Conservation (phyloP, 164 flowering plant species). For the Vitis vinifera region DNA sequence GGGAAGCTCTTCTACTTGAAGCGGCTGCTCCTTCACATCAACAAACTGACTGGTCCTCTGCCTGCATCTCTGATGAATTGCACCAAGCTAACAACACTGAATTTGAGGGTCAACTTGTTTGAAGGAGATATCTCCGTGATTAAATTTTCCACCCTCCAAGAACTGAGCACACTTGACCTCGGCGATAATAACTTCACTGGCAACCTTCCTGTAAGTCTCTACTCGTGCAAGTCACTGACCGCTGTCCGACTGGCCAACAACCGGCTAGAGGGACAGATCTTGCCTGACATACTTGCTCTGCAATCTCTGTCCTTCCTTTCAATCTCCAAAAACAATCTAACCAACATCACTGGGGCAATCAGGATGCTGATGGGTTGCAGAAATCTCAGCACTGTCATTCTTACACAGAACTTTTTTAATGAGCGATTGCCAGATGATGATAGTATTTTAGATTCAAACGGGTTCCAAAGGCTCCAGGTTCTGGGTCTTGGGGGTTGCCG, state of each 20-base stretch:
- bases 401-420: constrained; percentile 38
- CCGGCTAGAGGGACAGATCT: constrained; percentile 41
- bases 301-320: constrained; percentile 58
- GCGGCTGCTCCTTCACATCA: constrained; percentile 38
- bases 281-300: constrained; percentile 32
- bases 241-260: constrained; percentile 52
- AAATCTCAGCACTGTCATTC: constrained; percentile 43
- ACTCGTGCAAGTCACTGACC: constrained; percentile 45
- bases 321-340: constrained; percentile 43
- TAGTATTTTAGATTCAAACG: constrained; percentile 18
- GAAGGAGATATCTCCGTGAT: constrained; percentile 37
- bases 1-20: constrained; percentile 46
- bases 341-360: constrained; percentile 44
- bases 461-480: constrained; percentile 47
- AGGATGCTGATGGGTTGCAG: constrained; percentile 33
- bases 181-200: constrained; percentile 58
- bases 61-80: constrained; percentile 52
- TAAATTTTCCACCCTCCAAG: constrained; percentile 38
- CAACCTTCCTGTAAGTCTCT: constrained; percentile 44
- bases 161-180: constrained; percentile 45
- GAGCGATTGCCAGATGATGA: constrained; percentile 44
- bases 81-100: constrained; percentile 32
- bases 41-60: constrained; percentile 46
- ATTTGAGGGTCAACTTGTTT: constrained; percentile 41
- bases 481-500: constrained; percentile 51